These are phyloP conservation scores for Pyrus pyrifolia DNA, from an alignment of 306 rosid species.

Conservation along the genomic window DNA sequence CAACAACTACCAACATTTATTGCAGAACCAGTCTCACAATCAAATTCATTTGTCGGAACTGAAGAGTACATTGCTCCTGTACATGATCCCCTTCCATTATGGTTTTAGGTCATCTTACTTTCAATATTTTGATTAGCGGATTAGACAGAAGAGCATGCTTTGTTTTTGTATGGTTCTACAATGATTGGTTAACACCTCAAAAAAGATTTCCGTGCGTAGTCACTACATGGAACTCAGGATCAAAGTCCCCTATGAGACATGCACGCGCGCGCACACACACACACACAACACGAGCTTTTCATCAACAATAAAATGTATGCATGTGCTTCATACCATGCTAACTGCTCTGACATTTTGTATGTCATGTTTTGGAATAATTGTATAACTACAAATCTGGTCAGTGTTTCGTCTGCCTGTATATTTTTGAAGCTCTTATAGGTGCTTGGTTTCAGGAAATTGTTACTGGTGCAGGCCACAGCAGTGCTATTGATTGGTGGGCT, in stretches of 20 bases:
- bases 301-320: background rate
- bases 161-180: background rate
- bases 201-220: background rate
- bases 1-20: slow-evolving; percentile 64
- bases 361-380: slow-evolving; percentile 1
- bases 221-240: background rate
- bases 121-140: background rate
- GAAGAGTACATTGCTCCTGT: slow-evolving; percentile 98
- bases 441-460: slow-evolving; percentile 83
- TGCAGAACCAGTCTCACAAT: slow-evolving; percentile 64
- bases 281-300: background rate
- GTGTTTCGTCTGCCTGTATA: slow-evolving; percentile 1
- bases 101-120: slow-evolving; percentile 11
- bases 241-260: background rate
- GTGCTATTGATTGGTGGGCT: slow-evolving; percentile 98
- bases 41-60: slow-evolving; percentile 93
- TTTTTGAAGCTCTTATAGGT: slow-evolving; percentile 25
- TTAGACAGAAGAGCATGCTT: background rate
- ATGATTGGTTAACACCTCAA: background rate
- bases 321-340: background rate
- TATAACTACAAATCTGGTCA: background rate
- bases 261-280: too few species aligned
- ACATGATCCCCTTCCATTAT: slow-evolving; percentile 35
- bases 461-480: slow-evolving; percentile 72
- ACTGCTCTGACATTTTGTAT: background rate